phyloP scores from a whole-genome alignment of 345 rosid species.

The Salix exigua region DNA sequence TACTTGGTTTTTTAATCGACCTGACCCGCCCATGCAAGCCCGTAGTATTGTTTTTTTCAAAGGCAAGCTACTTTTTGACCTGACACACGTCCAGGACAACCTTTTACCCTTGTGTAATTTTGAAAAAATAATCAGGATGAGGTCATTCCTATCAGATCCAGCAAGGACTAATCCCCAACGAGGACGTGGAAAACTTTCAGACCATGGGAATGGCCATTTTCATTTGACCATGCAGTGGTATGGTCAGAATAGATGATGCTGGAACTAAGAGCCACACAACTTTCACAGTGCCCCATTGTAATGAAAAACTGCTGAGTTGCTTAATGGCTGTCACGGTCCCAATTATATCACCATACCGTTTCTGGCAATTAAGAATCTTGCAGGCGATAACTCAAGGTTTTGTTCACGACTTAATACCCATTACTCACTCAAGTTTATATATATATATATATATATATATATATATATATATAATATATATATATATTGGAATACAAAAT shows the following conservation, averaged over 20 bases:
- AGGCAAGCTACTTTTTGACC: neutral
- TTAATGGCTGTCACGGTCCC: neutral
- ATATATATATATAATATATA: too few species aligned
- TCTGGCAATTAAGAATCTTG: slow-evolving; percentile 4
- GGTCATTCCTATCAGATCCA: neutral
- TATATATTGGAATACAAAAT: too few species aligned
- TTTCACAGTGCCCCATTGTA: neutral
- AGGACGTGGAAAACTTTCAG: neutral
- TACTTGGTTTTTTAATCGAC: neutral
- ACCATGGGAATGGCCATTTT: neutral
- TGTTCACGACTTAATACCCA: too few species aligned
- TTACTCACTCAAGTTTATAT: too few species aligned
- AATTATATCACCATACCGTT: neutral
- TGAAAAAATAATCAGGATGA: neutral
- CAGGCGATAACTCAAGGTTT: neutral
- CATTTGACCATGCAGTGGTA: neutral
- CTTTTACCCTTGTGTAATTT: neutral
- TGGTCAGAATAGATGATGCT: too few species aligned
- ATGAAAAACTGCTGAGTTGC: neutral
- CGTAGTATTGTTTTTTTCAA: neutral
- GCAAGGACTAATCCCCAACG: neutral
- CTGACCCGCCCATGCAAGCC: too few species aligned
- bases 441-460: too few species aligned
- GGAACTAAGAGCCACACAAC: neutral
- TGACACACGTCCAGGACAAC: neutral